phyloP scores from a whole-genome alignment of 2,329 filamentous ascomycete species.

The Aspergillus pseudoterreus region DNA sequence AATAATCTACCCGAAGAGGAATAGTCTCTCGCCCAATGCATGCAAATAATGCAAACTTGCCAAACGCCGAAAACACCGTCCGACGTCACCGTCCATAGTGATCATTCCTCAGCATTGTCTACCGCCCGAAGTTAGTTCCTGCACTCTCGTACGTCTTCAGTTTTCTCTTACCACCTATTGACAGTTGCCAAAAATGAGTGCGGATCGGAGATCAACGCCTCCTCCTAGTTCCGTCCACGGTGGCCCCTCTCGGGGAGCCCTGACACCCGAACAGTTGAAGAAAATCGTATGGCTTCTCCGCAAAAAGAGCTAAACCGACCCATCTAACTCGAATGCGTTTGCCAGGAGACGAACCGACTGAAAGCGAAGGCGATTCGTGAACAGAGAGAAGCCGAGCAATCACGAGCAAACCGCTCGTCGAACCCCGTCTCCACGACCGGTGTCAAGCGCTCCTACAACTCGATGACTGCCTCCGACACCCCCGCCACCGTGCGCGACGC shows the following conservation, averaged over 20 bases:
- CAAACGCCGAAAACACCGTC: no score
- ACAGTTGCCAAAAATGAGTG: background rate
- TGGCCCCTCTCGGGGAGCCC: background rate
- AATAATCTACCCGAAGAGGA: no score
- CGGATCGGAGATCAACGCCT: background rate
- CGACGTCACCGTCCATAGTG: no score
- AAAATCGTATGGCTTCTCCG: background rate
- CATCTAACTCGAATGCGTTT: background rate
- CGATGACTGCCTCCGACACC: background rate
- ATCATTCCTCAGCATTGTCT: no score
- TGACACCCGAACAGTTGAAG: background rate
- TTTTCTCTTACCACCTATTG: no score
- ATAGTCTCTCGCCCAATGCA: no score
- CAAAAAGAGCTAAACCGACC: background rate
- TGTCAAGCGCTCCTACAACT: background rate
- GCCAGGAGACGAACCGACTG: background rate
- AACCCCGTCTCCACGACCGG: background rate
- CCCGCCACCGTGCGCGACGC: background rate
- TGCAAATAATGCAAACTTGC: no score
- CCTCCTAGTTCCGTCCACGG: background rate
- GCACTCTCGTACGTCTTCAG: no score
- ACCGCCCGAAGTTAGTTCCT: no score
- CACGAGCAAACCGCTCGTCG: background rate
- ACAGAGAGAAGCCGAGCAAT: background rate
- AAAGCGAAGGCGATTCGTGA: background rate